phyloP scores from a whole-genome alignment of 257 asterid species.

The Ballota nigra region DNA sequence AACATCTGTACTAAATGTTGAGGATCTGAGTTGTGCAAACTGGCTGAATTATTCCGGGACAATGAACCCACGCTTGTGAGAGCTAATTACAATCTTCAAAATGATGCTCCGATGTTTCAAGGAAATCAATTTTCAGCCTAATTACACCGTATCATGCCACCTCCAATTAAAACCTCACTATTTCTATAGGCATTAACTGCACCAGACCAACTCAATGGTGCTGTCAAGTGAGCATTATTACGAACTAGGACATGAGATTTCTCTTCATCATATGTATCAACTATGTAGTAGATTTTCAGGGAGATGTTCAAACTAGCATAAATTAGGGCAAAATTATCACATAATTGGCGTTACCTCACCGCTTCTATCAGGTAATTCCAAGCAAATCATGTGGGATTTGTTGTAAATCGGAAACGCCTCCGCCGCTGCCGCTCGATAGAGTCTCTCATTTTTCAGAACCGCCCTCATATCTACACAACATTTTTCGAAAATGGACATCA shows the following conservation, averaged over 20 bases:
- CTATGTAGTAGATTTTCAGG: not conserved
- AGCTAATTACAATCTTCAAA: not conserved
- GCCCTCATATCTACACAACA: constrained; percentile 61
- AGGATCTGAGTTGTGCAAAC: not conserved
- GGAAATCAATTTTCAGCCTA: constrained; percentile 16
- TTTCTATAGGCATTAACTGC: not conserved
- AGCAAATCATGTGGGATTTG: constrained; percentile 83
- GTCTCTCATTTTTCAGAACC: constrained; percentile 66
- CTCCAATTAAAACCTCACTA: not conserved
- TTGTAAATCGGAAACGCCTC: constrained; percentile 90
- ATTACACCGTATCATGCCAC: constrained; percentile 2
- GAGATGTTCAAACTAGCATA: not conserved
- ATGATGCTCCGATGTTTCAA: constrained; percentile 10
- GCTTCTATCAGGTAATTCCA: constrained; percentile 80
- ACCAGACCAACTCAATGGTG: not conserved
- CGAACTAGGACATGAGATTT: constrained; percentile 10
- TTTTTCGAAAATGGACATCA: not conserved
- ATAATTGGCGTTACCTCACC: constrained; percentile 69
- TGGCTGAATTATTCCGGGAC: constrained; percentile 4
- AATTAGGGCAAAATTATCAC: constrained; percentile 13
- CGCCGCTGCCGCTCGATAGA: constrained; percentile 56
- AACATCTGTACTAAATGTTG: not conserved
- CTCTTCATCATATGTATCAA: constrained; percentile 5
- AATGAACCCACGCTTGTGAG: constrained; percentile 5
- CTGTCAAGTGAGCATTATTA: not conserved